Conservation (phyloP, 1,139 yeast species). For the Suhomyces bolitotheri region DNA sequence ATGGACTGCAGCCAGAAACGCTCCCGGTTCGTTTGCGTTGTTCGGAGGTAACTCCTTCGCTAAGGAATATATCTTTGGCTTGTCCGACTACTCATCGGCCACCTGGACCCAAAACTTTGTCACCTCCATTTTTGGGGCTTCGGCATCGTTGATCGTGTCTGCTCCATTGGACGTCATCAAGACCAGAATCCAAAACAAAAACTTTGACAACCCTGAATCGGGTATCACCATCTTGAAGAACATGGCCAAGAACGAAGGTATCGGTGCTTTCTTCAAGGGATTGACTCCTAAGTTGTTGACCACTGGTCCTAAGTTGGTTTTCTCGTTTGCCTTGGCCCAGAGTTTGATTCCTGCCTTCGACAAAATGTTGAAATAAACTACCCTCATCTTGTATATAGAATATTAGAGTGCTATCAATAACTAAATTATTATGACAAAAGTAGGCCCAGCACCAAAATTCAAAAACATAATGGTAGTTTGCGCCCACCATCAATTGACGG, state of each 20-base stretch:
- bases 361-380: conserved; percentile 50
- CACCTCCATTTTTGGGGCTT: conserved; percentile 97
- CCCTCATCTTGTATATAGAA: conserved; percentile 10
- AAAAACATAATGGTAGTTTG: too few species aligned
- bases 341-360: conserved; percentile 95
- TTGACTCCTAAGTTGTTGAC: conserved; percentile 94
- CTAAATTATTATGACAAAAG: too few species aligned
- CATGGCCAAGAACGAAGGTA: conserved; percentile 87
- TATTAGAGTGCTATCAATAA: conserved; percentile 1
- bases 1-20: conserved; percentile 99
- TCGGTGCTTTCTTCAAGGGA: conserved; percentile 93
- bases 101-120: conserved; percentile 95
- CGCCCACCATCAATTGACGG: too few species aligned
- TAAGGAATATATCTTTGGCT: conserved; percentile 88
- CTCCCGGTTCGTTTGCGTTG: conserved; percentile 96
- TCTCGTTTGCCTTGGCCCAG: conserved; percentile 95
- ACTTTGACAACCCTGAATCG: conserved; percentile 92
- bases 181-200: conserved; percentile 96
- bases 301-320: conserved; percentile 97
- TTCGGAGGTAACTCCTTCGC: conserved; percentile 99
- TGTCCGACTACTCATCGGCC: conserved; percentile 83
- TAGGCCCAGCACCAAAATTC: too few species aligned
- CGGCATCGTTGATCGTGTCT: conserved; percentile 92
- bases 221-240: conserved; percentile 91
- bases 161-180: conserved; percentile 98